Conservation (phyloP, 768 basidiomycete species). For the Phlegmacium glaucopus region DNA sequence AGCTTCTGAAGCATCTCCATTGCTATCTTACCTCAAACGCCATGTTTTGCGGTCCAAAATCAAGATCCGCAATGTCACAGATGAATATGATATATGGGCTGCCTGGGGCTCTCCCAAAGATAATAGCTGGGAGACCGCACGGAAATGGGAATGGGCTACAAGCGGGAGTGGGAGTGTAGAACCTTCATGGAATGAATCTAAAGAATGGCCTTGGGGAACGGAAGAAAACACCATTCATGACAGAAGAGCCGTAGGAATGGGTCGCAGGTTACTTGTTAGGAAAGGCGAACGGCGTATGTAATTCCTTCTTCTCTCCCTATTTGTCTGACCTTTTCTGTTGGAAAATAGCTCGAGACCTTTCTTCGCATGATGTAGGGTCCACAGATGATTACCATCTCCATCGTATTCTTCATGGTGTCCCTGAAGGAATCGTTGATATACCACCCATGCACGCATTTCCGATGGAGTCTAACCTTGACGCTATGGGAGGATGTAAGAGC, state of each 20-base stretch:
- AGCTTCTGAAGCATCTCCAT: constrained; percentile 52
- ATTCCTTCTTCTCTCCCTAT: neutral
- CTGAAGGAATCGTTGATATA: constrained; percentile 83
- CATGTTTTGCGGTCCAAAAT: constrained; percentile 90
- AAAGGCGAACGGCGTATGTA: constrained; percentile 75
- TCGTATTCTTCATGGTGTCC: constrained; percentile 78
- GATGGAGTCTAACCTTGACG: constrained; percentile 91
- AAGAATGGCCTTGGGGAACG: constrained; percentile 58
- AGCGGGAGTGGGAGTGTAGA: constrained; percentile 83
- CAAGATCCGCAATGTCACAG: constrained; percentile 72
- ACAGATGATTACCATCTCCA: constrained; percentile 70
- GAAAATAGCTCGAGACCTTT: constrained; percentile 47
- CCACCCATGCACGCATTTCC: constrained; percentile 78
- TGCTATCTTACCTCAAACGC: constrained; percentile 73
- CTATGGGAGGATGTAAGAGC: constrained; percentile 86
- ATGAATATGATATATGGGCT: constrained; percentile 78
- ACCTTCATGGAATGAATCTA: constrained; percentile 57
- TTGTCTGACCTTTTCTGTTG: constrained; percentile 4
- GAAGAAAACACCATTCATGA: constrained; percentile 54
- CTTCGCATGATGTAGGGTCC: constrained; percentile 51
- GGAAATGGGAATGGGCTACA: constrained; percentile 49
- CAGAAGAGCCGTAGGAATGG: constrained; percentile 75
- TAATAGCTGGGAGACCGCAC: constrained; percentile 23
- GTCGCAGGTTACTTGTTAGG: constrained; percentile 62
- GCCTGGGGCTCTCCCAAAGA: constrained; percentile 62